Evolutionary conservation across 257 asterid species (phyloP).

Genomic region (Capsicum baccatum): DNA sequence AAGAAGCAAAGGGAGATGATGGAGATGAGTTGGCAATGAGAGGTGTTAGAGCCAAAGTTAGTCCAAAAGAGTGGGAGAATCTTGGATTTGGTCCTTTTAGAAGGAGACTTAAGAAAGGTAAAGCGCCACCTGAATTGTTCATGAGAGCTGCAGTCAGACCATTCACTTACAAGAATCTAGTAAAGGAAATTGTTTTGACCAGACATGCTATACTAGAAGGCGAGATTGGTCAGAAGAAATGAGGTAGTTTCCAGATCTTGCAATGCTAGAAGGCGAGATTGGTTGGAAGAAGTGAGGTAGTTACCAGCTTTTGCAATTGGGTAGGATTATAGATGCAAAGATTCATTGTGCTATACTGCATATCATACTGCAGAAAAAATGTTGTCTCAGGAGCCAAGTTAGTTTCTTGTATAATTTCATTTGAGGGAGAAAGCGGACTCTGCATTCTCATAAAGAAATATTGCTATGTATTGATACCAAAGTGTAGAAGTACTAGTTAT

Average conservation of each 20-base stretch:
- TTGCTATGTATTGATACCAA: neutral
- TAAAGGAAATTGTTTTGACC: conserved; percentile 83
- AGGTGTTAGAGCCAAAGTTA: conserved; percentile 71
- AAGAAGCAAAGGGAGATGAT: conserved; percentile 28
- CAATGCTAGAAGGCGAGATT: conserved; percentile 72
- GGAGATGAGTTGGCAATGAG: conserved; percentile 78
- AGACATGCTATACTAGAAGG: conserved; percentile 91
- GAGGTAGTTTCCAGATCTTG: neutral
- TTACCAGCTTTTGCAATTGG: neutral
- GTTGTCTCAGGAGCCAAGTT: neutral
- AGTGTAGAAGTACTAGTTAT: too few species aligned
- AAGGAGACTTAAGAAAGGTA: conserved; percentile 70
- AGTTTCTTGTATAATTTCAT: neutral
- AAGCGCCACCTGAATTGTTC: conserved; percentile 76
- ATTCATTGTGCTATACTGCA: neutral
- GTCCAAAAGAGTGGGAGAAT: conserved; percentile 68
- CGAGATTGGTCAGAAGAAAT: conserved; percentile 64
- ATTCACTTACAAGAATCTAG: conserved; percentile 80
- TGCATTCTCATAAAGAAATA: neutral
- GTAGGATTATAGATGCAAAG: neutral
- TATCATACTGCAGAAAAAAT: neutral
- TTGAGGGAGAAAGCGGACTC: neutral
- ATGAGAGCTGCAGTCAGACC: conserved; percentile 87
- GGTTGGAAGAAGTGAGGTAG: conserved; percentile 47
- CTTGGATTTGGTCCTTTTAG: conserved; percentile 74